Base-by-base conservation (phyloP, 805 yeast genomes). In the Ogataea paraovalis region DNA sequence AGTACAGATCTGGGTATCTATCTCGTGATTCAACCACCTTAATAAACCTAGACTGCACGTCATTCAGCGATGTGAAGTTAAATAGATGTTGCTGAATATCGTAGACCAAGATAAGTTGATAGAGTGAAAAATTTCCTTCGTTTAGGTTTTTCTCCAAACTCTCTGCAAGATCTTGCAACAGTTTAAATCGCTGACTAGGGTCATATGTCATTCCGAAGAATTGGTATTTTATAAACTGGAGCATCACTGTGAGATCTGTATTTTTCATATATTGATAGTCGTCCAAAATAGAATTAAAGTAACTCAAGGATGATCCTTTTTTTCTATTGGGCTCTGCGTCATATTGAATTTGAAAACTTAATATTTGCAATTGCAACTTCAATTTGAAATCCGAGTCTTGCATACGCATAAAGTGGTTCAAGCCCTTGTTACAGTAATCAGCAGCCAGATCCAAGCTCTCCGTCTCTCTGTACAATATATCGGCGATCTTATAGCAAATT, bases 401-500 rank as follows among this genome's bases (percentile, higher is more conserved):
- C n/a, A 55, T 49, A 30, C 55, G 48, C 18, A 48, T 30, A 22
- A 58, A 53, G 27, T 62, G 41, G 30, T 61, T 59, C 49, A 68
- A 27, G 54, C 66, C 61, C 60, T 57, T 56, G 18, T 48, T 45
- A 41, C 65, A 57, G 42, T 58, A 69, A 10, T 66, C 68, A 14
- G 72, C 72, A 0, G 82, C 82, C 34, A 62, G 52, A 25, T 68
- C 68, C 16, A 62, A 51, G 50, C 70, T 69, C 2, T 60, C 60
- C 0, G 81, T 77, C 46, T 78, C 82, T 22, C 50, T 50, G 41
- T 68, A 65, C 44, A 71, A 65, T 3, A 75, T 42, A 12, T 56
- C 56, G 0, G 78, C 71, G 9, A 76, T 52, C 37, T 64, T 64
- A 44, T 66, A 69, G 38, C 66, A 64, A 0, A 73, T 52, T 2